Base-by-base conservation (phyloP, 148 eudicot species). In the Diospyros kaki region DNA sequence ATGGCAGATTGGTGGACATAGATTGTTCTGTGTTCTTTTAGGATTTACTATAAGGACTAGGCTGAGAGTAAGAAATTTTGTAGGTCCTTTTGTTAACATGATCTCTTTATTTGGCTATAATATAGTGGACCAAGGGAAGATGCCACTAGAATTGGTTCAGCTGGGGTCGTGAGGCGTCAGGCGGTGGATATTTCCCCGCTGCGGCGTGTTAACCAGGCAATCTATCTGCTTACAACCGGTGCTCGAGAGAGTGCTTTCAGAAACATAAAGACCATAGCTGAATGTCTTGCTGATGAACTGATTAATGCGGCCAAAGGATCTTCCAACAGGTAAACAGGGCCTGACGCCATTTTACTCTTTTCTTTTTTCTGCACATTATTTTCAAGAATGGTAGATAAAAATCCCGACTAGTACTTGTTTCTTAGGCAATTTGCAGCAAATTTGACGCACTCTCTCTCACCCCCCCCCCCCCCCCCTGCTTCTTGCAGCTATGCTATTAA, bases 171-270 rank as follows among this genome's bases (percentile, higher is more conserved):
- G 77, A 79, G 81, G 77, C 81, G 81, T 42, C 81, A 79, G 45
- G 81, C 81, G 68, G 81, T 79, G 58, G 81, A 79, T 73, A 79
- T 79, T 40, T 79, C 81, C 18, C 81, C 81, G 13, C 55, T 79
- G 73, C 63, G 81, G 40, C 81, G 81, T 73, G 76, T 79, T 46
- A 79, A 79, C 68, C 81, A 79, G 64, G 81, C 81, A n/a, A 67
- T 79, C 38, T 79, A 79, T 68, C 73, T 79, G 56, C 64, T 79
- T 5, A 79, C 81, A 60, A 79, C 81, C 43, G 77, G 81, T 50
- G 81, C 81, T 55, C 81, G 81, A 42, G 81, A 79, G 69, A 79
- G 81, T 74, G 81, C 81, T 48, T 79, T 79, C 64, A 79, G 81
- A 50, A 79, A 79, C 73, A 74, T 79, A 77, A 79, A 79, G 56